Evolutionary conservation across 352 stramenopile genomes (phyloP).

Genomic region (Phytophthora rubi): DNA sequence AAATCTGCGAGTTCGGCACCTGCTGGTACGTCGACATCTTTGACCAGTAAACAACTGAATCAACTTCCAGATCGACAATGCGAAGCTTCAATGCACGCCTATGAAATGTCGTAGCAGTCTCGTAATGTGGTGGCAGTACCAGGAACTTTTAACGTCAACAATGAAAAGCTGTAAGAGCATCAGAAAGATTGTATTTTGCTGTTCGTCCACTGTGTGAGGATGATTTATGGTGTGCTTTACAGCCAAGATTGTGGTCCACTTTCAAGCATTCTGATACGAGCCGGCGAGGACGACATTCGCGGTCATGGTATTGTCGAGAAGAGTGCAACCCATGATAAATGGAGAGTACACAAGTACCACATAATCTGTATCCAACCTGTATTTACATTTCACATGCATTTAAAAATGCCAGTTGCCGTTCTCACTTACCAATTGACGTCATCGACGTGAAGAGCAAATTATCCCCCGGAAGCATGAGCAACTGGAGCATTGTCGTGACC

Average conservation of each 20-base stretch:
- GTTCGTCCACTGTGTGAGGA: neutral
- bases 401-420: neutral
- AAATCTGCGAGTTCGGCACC: neutral
- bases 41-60: neutral
- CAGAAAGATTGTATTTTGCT: neutral
- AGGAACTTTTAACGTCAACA: neutral
- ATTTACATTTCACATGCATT: neutral
- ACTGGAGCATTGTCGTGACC: neutral
- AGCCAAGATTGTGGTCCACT: neutral
- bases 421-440: neutral
- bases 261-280: neutral
- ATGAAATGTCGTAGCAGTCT: neutral
- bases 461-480: neutral
- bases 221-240: neutral
- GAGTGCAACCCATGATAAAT: neutral
- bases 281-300: neutral
- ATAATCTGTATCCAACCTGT: neutral
- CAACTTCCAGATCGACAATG: neutral
- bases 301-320: neutral
- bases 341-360: neutral
- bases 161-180: neutral
- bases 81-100: neutral
- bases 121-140: neutral
- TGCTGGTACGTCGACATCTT: slow-evolving; percentile 2
- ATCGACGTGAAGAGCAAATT: neutral